Evolutionary conservation across 192 early-diverging fungal species (phyloP).

Genomic region (Coemansia sp.): DNA sequence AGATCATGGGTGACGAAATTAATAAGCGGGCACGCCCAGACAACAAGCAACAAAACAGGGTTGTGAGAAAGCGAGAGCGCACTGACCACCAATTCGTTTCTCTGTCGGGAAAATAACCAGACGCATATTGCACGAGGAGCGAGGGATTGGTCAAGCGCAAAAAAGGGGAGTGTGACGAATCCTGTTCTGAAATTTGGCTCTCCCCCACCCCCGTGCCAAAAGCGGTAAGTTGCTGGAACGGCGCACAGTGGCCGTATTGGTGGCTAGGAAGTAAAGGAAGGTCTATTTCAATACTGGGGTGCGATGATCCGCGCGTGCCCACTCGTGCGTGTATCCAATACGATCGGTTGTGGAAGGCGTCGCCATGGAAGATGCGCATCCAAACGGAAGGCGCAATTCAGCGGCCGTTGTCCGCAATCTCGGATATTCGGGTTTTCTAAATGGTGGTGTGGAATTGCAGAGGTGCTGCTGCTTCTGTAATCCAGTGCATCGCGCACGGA

Average conservation of each 20-base stretch:
- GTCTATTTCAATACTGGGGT: conserved; percentile 12
- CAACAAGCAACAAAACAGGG: no score
- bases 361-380: not conserved
- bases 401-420: not conserved
- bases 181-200: no score
- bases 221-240: not conserved
- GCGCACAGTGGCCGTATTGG: conserved; percentile 3
- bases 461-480: not conserved
- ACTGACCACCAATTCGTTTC: conserved; percentile 1
- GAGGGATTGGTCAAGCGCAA: not conserved
- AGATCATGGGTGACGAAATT: not conserved
- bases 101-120: not conserved
- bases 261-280: not conserved
- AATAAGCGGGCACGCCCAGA: not conserved
- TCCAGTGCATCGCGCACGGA: conserved; percentile 10
- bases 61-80: not conserved
- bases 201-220: not conserved
- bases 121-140: not conserved
- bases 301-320: conserved; percentile 15
- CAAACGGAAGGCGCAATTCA: not conserved
- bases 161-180: not conserved
- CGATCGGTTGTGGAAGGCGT: not conserved
- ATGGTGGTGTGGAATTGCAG: not conserved
- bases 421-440: not conserved
- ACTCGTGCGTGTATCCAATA: conserved; percentile 1